phyloP scores from a whole-genome alignment of 2,329 filamentous ascomycete genomes.

The Pyricularia grisea region DNA sequence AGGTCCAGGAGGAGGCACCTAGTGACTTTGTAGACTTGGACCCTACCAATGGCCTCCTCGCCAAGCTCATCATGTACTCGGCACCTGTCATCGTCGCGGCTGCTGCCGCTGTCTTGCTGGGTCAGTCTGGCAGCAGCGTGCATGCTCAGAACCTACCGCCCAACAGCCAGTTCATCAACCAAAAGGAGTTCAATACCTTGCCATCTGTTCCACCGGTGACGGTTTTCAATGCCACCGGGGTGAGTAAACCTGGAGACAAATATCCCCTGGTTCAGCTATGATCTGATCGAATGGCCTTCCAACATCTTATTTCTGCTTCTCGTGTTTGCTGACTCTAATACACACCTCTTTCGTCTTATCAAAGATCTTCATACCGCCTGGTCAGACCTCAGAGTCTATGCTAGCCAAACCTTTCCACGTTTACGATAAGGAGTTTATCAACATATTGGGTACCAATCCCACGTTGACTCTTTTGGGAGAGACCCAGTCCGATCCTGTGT shows the following conservation, averaged over 20 bases:
- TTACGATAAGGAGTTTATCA: constrained; percentile 40
- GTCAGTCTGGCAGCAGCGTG: not conserved
- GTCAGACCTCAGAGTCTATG: constrained; percentile 26
- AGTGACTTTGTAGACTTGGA: not conserved
- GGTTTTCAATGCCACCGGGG: constrained; percentile 25
- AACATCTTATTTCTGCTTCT: too few species aligned
- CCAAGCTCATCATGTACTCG: constrained; percentile 1
- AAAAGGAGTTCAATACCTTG: constrained; percentile 32
- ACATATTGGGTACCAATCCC: constrained; percentile 38
- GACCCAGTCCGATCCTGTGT: constrained; percentile 33
- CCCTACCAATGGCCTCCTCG: not conserved
- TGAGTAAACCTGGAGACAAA: constrained; percentile 11
- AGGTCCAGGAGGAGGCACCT: not conserved
- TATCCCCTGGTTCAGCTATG: not conserved
- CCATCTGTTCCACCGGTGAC: constrained; percentile 25
- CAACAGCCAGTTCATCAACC: constrained; percentile 31
- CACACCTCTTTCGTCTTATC: not conserved
- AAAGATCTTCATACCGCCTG: constrained; percentile 32
- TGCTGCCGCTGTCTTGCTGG: not conserved
- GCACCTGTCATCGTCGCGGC: not conserved
- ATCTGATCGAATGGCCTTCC: not conserved
- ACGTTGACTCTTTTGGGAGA: constrained; percentile 39
- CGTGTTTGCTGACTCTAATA: not conserved
- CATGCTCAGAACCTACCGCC: constrained; percentile 14
- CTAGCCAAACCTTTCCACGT: constrained; percentile 33